Evolutionary conservation across 257 asterid species (phyloP).

Genomic region (Fraxinus quadrangulata): DNA sequence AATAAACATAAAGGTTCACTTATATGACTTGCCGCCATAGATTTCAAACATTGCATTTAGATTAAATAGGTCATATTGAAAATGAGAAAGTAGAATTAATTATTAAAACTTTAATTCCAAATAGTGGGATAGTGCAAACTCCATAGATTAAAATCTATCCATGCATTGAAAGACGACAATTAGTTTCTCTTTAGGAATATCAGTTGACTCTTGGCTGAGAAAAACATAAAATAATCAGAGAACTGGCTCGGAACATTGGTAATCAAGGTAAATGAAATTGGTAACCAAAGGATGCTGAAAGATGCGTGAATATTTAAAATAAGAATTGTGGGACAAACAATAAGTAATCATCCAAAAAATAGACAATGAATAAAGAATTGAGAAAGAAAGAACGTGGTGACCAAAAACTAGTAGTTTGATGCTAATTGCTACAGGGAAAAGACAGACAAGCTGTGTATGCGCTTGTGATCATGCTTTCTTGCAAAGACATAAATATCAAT

Average conservation of each 20-base stretch:
- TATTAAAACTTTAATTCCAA: neutral
- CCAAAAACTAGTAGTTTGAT: slow-evolving; percentile 16
- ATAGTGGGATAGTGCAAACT: neutral
- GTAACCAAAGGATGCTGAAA: neutral
- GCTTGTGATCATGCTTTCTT: slow-evolving; percentile 9
- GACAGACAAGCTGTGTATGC: slow-evolving; percentile 13
- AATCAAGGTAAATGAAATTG: neutral
- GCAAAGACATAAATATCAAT: slow-evolving; percentile 24
- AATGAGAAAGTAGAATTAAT: neutral
- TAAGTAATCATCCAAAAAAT: too few species aligned
- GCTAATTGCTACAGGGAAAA: slow-evolving; percentile 8
- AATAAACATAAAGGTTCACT: too few species aligned
- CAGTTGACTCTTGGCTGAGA: neutral
- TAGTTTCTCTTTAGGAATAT: neutral
- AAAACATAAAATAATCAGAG: neutral
- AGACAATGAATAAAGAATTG: neutral
- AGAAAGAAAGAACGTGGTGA: neutral
- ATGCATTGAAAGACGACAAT: neutral
- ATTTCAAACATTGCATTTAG: too few species aligned
- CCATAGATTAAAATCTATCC: slow-evolving; percentile 4
- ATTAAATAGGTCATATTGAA: too few species aligned
- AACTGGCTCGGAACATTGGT: neutral
- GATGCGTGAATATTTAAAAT: neutral
- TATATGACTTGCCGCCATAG: too few species aligned
- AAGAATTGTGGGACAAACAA: neutral